Evolutionary conservation across 2,329 filamentous ascomycete genomes (phyloP).

Genomic region (Atkinsonella hypoxylon): DNA sequence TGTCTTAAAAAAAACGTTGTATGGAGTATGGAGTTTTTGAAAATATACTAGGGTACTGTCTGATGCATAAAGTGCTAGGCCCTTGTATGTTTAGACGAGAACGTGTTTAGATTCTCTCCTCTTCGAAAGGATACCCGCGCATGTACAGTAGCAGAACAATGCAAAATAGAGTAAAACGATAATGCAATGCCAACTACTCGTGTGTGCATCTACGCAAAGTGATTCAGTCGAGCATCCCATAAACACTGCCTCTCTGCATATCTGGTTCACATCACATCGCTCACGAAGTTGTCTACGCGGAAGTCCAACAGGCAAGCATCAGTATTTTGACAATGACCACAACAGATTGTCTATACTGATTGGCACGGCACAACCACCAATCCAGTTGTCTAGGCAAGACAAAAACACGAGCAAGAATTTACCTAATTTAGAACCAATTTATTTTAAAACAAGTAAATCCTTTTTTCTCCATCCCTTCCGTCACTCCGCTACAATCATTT

Average conservation of each 20-base stretch:
- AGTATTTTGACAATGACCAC: not conserved
- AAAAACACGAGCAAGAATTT: no score
- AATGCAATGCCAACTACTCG: not conserved
- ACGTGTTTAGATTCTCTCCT: not conserved
- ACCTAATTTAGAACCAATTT: not conserved
- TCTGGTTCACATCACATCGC: not conserved
- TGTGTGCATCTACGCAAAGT: not conserved
- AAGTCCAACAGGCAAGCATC: no score
- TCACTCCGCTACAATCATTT: constrained; percentile 13
- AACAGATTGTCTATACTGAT: no score
- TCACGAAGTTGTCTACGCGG: no score
- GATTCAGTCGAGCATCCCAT: no score
- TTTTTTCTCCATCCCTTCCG: constrained; percentile 7
- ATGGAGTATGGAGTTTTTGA: not conserved
- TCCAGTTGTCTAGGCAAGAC: no score
- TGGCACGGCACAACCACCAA: no score
- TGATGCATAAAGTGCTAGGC: not conserved
- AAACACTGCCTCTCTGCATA: not conserved
- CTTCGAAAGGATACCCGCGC: not conserved
- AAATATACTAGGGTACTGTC: not conserved
- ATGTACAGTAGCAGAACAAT: not conserved
- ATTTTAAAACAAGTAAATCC: not conserved
- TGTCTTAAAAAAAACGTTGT: not conserved
- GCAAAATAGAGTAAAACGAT: not conserved
- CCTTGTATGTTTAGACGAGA: no score